These are phyloP conservation scores for Penicillium alfredii DNA, from an alignment of 495 filamentous ascomycete species.

Conservation along the genomic window DNA sequence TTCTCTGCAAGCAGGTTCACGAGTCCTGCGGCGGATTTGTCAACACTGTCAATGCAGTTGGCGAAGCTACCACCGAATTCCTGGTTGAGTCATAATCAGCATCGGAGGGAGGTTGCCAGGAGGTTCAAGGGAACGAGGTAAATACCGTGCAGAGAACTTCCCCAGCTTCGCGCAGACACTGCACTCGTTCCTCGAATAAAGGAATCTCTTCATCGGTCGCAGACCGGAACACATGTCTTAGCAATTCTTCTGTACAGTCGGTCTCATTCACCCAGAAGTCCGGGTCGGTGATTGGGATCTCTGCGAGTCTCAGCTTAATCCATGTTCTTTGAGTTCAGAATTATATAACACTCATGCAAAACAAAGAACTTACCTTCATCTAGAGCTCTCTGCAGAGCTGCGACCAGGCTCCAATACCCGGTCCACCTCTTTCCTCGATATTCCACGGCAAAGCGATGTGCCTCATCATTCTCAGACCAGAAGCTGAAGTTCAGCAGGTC, in stretches of 20 bases:
- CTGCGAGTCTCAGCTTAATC: slow-evolving; percentile 34
- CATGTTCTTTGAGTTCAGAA: slow-evolving; percentile 5
- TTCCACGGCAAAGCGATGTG: slow-evolving; percentile 68
- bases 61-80: slow-evolving; percentile 71
- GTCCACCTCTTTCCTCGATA: slow-evolving; percentile 81
- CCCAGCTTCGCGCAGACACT: slow-evolving; percentile 80
- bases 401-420: slow-evolving; percentile 93
- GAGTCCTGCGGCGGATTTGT: slow-evolving; percentile 72
- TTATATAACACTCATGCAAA: slow-evolving; percentile 1
- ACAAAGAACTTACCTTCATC: slow-evolving; percentile 64
- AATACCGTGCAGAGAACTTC: slow-evolving; percentile 76
- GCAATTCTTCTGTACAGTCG: slow-evolving; percentile 65
- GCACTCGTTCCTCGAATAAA: slow-evolving; percentile 68
- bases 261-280: slow-evolving; percentile 79
- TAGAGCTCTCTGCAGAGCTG: slow-evolving; percentile 74
- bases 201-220: slow-evolving; percentile 83
- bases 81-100: slow-evolving; percentile 34
- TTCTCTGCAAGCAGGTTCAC: slow-evolving; percentile 75
- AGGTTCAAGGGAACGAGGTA: slow-evolving; percentile 2
- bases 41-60: slow-evolving; percentile 68
- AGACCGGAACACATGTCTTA: slow-evolving; percentile 79
- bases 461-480: slow-evolving; percentile 67
- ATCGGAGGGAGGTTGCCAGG: neutral
- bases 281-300: slow-evolving; percentile 82
- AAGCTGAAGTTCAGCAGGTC: slow-evolving; percentile 95